phyloP scores from a whole-genome alignment of 305 asterid species.

The Galium porrigens region DNA sequence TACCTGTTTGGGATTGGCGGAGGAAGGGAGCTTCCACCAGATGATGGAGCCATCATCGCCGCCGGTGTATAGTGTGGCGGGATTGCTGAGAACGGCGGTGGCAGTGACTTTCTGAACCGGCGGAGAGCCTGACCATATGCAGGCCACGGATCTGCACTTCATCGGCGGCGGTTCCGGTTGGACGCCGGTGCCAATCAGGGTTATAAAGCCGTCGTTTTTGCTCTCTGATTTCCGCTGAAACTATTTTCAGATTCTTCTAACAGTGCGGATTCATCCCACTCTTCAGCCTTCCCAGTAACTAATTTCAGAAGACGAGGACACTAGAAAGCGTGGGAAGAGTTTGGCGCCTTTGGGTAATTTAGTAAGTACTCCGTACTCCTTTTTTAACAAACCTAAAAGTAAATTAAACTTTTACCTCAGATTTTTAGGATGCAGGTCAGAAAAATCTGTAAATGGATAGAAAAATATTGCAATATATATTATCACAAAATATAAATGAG shows the following conservation, averaged over 20 bases:
- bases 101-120: constrained; percentile 80
- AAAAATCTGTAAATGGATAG: too few species aligned
- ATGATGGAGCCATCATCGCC: constrained; percentile 98
- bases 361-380: too few species aligned
- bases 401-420: too few species aligned
- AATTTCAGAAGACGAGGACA: background rate
- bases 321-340: background rate
- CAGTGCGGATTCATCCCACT: too few species aligned
- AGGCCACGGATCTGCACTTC: constrained; percentile 92
- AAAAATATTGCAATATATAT: too few species aligned
- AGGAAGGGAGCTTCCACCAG: constrained; percentile 71
- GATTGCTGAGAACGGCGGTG: constrained; percentile 49
- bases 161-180: constrained; percentile 21
- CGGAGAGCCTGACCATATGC: constrained; percentile 88
- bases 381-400: too few species aligned
- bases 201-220: background rate
- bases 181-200: constrained; percentile 7
- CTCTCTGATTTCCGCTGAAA: background rate
- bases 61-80: constrained; percentile 85
- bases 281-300: background rate
- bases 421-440: too few species aligned
- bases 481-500: too few species aligned
- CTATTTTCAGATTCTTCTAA: background rate
- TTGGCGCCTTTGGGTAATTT: background rate
- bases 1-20: constrained; percentile 21